These are phyloP conservation scores for Ligustrum vulgare DNA, from an alignment of 257 asterid genomes.

Conservation along the genomic window DNA sequence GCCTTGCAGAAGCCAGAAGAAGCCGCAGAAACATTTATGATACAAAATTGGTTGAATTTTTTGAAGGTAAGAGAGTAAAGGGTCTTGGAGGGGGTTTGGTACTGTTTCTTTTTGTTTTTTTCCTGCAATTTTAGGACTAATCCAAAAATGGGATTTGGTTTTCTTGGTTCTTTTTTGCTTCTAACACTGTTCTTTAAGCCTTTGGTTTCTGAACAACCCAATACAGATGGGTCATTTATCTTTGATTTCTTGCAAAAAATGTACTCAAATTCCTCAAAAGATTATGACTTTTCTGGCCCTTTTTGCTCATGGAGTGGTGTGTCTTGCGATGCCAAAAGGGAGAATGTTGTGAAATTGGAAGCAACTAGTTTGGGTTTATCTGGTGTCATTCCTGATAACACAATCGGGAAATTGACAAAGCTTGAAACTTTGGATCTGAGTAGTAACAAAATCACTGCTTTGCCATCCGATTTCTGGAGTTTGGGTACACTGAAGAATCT, in stretches of 20 bases:
- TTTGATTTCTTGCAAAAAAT: constrained; percentile 64
- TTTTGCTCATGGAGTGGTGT: constrained; percentile 83
- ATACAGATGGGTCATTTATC: constrained; percentile 69
- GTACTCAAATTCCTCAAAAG: constrained; percentile 47
- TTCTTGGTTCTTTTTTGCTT: constrained; percentile 46
- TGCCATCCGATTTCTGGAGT: constrained; percentile 95
- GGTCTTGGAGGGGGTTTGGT: constrained; percentile 22
- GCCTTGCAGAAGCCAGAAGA: constrained; percentile 29
- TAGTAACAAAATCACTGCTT: constrained; percentile 59
- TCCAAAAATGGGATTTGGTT: constrained; percentile 57
- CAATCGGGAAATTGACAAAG: constrained; percentile 73
- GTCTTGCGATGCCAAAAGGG: constrained; percentile 58
- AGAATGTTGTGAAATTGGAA: constrained; percentile 49
- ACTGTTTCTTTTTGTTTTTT: constrained; percentile 7
- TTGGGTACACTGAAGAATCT: constrained; percentile 66
- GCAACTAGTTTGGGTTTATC: constrained; percentile 67
- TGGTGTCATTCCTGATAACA: constrained; percentile 78
- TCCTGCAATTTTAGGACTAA: constrained; percentile 21
- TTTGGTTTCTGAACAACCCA: constrained; percentile 54
- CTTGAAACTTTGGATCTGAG: constrained; percentile 83
- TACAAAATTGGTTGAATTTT: constrained; percentile 24
- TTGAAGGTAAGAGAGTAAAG: constrained; percentile 23
- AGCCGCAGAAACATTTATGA: constrained; percentile 34
- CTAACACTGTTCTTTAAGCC: constrained; percentile 47
- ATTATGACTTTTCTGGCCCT: constrained; percentile 48